Evolutionary conservation across 306 rosid genomes (phyloP), one percentile per base, ranked within the genome.

Genomic region (Castanospermum australe): DNA sequence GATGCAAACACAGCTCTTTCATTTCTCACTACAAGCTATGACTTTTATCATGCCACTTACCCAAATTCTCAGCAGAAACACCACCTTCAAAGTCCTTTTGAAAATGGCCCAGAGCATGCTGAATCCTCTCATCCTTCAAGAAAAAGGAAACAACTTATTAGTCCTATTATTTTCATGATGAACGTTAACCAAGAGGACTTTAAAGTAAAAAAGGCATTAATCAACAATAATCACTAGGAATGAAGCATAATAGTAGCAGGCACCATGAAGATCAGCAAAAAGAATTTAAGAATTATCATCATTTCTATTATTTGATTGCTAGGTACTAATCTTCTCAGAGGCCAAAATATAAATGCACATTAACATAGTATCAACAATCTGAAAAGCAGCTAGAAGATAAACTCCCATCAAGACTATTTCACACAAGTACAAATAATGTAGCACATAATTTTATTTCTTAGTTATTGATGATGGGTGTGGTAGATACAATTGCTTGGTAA

Each of bases 41-140:
- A 75, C 72, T 73, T 51, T 67, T 24, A 76, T 52, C 55, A 33
- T 52, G 80, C 75, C 77, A 84, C 92, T 83, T 83, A 94, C 98
- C 96, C 81, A 89, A 86, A 82, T 80, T 92, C 79, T 89, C 90
- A 35, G 91, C 88, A 75, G 83, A 87, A 22, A 84, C 75, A 75
- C 86, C 88, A 57, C 92, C 93, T 81, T 92, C 97, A 65, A 92
- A 94, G 69, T 88, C 94, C 79, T 87, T 89, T 81, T 83, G 93
- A 80, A 90, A 83, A 77, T 89, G 97, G 64, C 98, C 98, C 36
- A 94, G 88, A 81, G 80, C 67, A 83, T 84, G 67, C 32, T 86
- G 91, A 77, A 94, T 79, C 82, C 70, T 94, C 87, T 89, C 88
- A 45, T 85, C 91, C 91, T 85, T 77, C 41, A 67, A 11, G 69